Evolutionary conservation across 148 eudicot genomes (phyloP).

Genomic region (Agrostemma githago): DNA sequence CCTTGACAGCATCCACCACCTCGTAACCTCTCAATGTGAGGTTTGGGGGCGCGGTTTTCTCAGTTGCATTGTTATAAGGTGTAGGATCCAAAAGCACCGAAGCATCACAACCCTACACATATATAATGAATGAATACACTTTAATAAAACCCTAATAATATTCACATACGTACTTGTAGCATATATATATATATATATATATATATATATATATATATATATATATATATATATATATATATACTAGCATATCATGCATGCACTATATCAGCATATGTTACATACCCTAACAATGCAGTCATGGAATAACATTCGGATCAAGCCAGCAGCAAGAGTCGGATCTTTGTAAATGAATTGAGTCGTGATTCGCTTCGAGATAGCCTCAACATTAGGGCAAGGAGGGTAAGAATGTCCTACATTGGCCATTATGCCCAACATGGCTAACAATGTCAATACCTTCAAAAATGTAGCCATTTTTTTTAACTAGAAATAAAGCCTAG

Average conservation of each 20-base stretch:
- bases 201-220: too few relatives aligned
- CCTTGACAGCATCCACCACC: constrained; percentile 32
- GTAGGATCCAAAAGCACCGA: constrained; percentile 21
- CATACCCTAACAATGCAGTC: constrained; percentile 12
- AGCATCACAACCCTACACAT: constrained; percentile 46
- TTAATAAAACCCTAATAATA: background rate
- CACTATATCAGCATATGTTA: too few relatives aligned
- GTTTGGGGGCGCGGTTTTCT: constrained; percentile 21
- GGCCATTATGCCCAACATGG: constrained; percentile 6
- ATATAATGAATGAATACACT: too few relatives aligned
- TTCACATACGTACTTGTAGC: background rate
- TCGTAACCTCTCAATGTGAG: constrained; percentile 34
- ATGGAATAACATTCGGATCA: constrained; percentile 7
- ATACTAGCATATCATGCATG: too few relatives aligned
- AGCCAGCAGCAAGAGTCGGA: background rate
- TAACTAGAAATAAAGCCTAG: too few relatives aligned
- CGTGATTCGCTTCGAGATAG: background rate
- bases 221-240: too few relatives aligned
- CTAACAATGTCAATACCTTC: background rate
- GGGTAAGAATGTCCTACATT: background rate
- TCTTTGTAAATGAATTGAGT: background rate
- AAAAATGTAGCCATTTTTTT: background rate
- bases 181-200: too few relatives aligned
- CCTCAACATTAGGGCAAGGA: constrained; percentile 3
- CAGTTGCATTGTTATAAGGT: background rate